These are phyloP conservation scores for Gossypioides kirkii DNA, from an alignment of 345 rosid genomes.

Conservation along the genomic window DNA sequence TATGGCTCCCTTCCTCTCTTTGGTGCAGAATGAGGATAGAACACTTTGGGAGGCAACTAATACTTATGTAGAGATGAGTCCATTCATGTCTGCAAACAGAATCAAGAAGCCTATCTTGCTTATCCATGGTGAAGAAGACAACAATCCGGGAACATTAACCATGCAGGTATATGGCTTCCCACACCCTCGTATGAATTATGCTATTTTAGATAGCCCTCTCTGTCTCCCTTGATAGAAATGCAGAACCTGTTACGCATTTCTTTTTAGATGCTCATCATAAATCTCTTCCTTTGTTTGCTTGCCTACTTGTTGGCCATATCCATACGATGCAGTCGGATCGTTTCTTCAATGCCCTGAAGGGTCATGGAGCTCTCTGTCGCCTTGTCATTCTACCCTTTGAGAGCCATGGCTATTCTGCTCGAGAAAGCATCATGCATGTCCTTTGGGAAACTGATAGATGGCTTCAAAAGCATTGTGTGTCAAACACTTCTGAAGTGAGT, in stretches of 20 bases:
- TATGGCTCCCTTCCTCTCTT: constrained; percentile 8
- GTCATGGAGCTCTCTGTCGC: constrained; percentile 91
- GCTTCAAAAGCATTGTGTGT: constrained; percentile 78
- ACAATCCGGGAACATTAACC: constrained; percentile 91
- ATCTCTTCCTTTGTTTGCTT: constrained; percentile 1
- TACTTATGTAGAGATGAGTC: constrained; percentile 94
- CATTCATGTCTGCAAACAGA: constrained; percentile 92
- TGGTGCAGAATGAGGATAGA: constrained; percentile 82
- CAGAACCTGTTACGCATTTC: background rate
- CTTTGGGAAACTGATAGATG: constrained; percentile 99
- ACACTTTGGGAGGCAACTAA: constrained; percentile 93
- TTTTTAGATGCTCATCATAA: background rate
- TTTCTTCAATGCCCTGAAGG: constrained; percentile 90
- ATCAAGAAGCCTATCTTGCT: constrained; percentile 95
- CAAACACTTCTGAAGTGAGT: constrained; percentile 45
- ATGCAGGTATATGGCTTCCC: constrained; percentile 65
- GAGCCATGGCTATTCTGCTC: constrained; percentile 91
- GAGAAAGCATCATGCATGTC: constrained; percentile 97
- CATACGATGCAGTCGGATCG: constrained; percentile 70
- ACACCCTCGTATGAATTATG: background rate
- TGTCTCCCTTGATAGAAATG: background rate
- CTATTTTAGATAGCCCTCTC: background rate
- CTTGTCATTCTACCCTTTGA: constrained; percentile 87
- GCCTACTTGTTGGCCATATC: constrained; percentile 16
- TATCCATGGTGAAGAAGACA: constrained; percentile 97